Evolutionary conservation across 768 basidiomycete species (phyloP).

Genomic region (Rhodotorula diobovata): DNA sequence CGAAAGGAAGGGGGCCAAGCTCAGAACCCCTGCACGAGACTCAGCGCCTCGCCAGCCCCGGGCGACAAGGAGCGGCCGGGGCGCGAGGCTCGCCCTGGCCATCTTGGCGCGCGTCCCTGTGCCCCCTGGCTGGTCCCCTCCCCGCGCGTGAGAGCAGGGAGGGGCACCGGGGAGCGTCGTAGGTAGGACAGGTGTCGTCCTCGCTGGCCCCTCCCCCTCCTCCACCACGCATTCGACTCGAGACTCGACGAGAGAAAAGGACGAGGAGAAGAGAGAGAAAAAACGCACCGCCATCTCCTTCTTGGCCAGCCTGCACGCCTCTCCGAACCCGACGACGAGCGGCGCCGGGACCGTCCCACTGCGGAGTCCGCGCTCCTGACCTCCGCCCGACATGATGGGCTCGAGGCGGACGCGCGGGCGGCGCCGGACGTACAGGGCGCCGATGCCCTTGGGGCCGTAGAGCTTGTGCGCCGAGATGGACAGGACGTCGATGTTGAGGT

Average conservation of each 20-base stretch:
- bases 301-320: conserved; percentile 86
- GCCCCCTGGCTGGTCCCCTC: too few species aligned
- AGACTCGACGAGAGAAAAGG: conserved; percentile 5
- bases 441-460: conserved; percentile 95
- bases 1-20: too few species aligned
- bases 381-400: conserved; percentile 90
- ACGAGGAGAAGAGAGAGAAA: conserved; percentile 10
- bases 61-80: too few species aligned
- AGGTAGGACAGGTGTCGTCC: conserved; percentile 4
- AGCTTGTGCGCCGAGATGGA: conserved; percentile 96
- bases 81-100: conserved; percentile 24
- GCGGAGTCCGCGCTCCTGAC: conserved; percentile 90
- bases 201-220: not conserved
- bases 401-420: conserved; percentile 88
- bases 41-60: conserved; percentile 53
- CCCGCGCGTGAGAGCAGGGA: too few species aligned
- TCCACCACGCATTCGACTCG: not conserved
- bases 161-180: too few species aligned
- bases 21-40: conserved; percentile 89
- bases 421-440: conserved; percentile 87
- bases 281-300: conserved; percentile 83
- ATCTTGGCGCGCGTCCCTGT: not conserved
- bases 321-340: conserved; percentile 85
- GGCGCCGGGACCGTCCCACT: conserved; percentile 90
- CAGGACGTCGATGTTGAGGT: conserved; percentile 90